These are phyloP conservation scores for Mycothermus thermophilus DNA, from an alignment of 495 filamentous ascomycete genomes.

Conservation along the genomic window DNA sequence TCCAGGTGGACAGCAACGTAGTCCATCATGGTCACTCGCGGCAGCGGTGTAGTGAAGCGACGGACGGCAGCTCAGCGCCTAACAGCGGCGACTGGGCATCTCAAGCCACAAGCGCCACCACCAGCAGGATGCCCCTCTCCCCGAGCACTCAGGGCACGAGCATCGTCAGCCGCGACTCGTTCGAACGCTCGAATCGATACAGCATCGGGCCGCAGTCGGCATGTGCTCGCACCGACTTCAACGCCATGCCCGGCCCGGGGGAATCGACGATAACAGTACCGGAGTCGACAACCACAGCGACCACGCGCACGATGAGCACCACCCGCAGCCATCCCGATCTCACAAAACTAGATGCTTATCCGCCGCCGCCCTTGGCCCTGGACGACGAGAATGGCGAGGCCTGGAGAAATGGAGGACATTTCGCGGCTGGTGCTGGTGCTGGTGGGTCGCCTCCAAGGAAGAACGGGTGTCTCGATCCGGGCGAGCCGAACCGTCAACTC, in stretches of 20 bases:
- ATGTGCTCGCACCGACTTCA: slow-evolving; percentile 26
- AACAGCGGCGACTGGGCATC: slow-evolving; percentile 37
- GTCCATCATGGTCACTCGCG: slow-evolving; percentile 21
- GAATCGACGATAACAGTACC: slow-evolving; percentile 18
- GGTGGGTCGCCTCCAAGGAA: slow-evolving; percentile 10
- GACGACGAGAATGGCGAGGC: slow-evolving; percentile 8
- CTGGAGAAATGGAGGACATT: slow-evolving; percentile 2
- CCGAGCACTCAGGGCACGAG: slow-evolving; percentile 45
- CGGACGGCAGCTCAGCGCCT: slow-evolving; percentile 37
- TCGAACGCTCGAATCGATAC: slow-evolving; percentile 29
- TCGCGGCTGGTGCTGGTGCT: slow-evolving; percentile 1
- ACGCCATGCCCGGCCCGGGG: slow-evolving; percentile 23
- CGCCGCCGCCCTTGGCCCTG: slow-evolving; percentile 1
- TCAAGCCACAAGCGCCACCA: slow-evolving; percentile 42
- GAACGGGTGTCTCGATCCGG: slow-evolving; percentile 19
- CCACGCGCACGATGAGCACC: background rate
- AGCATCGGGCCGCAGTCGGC: too few relatives aligned
- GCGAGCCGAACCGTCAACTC: slow-evolving; percentile 16
- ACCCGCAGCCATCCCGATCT: slow-evolving; percentile 14
- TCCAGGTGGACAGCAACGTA: slow-evolving; percentile 14
- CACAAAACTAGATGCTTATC: slow-evolving; percentile 4
- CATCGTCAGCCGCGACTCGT: slow-evolving; percentile 38
- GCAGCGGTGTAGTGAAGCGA: slow-evolving; percentile 38
- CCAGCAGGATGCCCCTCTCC: slow-evolving; percentile 42
- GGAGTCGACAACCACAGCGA: slow-evolving; percentile 7